Conservation (phyloP, 1,284 basidiomycete species). For the Fomitopsis palustris region DNA sequence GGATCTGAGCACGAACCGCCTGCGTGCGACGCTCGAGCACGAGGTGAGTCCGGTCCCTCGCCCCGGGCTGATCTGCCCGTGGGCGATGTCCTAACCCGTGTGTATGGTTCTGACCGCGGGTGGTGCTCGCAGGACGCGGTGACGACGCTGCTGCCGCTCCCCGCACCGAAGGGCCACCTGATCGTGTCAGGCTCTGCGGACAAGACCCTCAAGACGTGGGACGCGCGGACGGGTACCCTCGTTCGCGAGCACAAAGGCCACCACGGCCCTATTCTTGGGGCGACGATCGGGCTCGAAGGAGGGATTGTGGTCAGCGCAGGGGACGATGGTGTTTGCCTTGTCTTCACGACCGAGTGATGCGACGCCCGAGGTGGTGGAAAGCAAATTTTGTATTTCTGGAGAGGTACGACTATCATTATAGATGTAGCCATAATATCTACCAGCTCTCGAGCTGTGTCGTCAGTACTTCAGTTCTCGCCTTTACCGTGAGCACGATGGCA, state of each 20-base stretch:
- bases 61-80: slow-evolving; percentile 1
- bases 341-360: slow-evolving; percentile 62
- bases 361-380: neutral
- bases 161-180: slow-evolving; percentile 69
- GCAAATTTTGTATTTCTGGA: neutral
- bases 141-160: slow-evolving; percentile 75
- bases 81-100: neutral
- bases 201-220: slow-evolving; percentile 88
- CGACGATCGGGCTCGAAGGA: slow-evolving; percentile 67
- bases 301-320: slow-evolving; percentile 78
- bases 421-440: slow-evolving; percentile 1
- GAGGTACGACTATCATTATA: neutral
- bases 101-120: neutral
- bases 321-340: slow-evolving; percentile 81
- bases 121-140: slow-evolving; percentile 71
- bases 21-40: slow-evolving; percentile 79
- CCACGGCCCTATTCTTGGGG: slow-evolving; percentile 74
- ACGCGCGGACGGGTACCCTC: slow-evolving; percentile 80
- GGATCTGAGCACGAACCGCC: slow-evolving; percentile 84
- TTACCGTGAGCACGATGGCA: neutral
- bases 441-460: no score
- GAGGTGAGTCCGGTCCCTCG: slow-evolving; percentile 45
- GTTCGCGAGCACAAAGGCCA: slow-evolving; percentile 86
- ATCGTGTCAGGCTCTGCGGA: slow-evolving; percentile 87
- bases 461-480: neutral